These are phyloP conservation scores for Ambrosiella cleistominuta DNA, from an alignment of 2,329 filamentous ascomycete genomes.

Conservation along the genomic window DNA sequence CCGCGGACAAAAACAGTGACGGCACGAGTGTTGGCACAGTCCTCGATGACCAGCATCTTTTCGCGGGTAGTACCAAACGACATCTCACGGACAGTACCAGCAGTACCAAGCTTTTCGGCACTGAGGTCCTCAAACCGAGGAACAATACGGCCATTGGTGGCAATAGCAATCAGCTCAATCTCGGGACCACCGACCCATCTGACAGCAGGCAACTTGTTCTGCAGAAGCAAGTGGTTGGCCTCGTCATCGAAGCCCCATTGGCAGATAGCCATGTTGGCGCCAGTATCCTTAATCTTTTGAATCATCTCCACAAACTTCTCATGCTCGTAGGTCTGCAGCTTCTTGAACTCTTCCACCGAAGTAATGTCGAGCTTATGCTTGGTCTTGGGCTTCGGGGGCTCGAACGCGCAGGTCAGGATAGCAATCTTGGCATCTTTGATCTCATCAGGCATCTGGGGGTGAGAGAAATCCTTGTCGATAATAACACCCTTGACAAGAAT, in stretches of 20 bases:
- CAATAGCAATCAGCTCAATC: conserved; percentile 96
- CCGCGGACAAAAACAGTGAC: conserved; percentile 93
- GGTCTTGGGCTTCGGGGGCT: conserved; percentile 97
- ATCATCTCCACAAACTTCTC: conserved; percentile 99
- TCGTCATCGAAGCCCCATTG: conserved; percentile 99
- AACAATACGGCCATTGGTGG: conserved; percentile 93
- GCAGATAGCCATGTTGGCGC: conserved; percentile 93
- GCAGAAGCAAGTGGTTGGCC: conserved; percentile 89
- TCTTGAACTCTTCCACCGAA: conserved; percentile 94
- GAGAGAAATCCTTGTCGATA: conserved; percentile 98
- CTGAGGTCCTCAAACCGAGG: conserved; percentile 91
- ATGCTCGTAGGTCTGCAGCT: conserved; percentile 85
- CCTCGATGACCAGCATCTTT: conserved; percentile 99
- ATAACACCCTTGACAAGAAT: conserved; percentile 95
- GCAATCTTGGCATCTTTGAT: conserved; percentile 92
- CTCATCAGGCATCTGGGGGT: conserved; percentile 96
- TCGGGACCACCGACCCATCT: conserved; percentile 96
- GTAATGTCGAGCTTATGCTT: conserved; percentile 99
- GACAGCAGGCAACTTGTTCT: conserved; percentile 89
- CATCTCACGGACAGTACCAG: conserved; percentile 86
- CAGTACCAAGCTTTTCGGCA: conserved; percentile 74
- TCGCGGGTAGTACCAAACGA: conserved; percentile 92
- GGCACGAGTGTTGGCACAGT: conserved; percentile 92
- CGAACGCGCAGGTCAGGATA: conserved; percentile 93
- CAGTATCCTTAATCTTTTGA: conserved; percentile 89